Evolutionary conservation across 106 monocot species (phyloP).

Genomic region (Acorus calamus): DNA sequence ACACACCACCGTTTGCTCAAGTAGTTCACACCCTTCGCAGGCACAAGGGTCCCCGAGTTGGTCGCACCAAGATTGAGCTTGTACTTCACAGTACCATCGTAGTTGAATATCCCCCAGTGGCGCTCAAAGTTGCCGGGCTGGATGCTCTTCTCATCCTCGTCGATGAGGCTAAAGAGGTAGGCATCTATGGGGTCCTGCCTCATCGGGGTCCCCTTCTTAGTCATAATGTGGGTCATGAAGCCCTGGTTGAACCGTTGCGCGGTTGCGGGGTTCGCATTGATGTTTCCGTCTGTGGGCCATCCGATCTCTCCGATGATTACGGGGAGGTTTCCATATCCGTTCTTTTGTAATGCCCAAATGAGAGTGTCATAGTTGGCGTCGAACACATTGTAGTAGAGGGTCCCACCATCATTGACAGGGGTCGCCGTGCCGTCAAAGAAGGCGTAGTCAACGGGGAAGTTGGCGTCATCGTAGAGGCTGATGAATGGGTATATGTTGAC

Average conservation of each 20-base stretch:
- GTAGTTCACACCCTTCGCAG: conserved; percentile 46
- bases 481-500: conserved; percentile 97
- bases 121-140: conserved; percentile 84
- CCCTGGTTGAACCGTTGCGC: conserved; percentile 77
- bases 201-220: conserved; percentile 60
- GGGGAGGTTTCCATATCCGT: conserved; percentile 62
- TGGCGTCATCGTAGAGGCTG: conserved; percentile 59
- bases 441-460: conserved; percentile 79
- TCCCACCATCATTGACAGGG: conserved; percentile 34
- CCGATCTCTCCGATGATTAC: conserved; percentile 78
- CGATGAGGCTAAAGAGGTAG: conserved; percentile 76
- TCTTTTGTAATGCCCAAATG: conserved; percentile 62
- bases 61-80: conserved; percentile 30
- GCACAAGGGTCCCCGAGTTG: conserved; percentile 25
- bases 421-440: conserved; percentile 60
- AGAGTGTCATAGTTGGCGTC: conserved; percentile 89
- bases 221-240: conserved; percentile 40
- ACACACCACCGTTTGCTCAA: conserved; percentile 67
- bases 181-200: conserved; percentile 56
- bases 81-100: conserved; percentile 60
- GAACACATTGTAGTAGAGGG: conserved; percentile 53
- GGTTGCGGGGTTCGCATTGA: conserved; percentile 45
- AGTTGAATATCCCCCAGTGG: conserved; percentile 76
- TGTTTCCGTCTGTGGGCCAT: conserved; percentile 84
- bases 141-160: conserved; percentile 80